Evolutionary conservation across 228 moss, liverwort and hornwort genomes (phyloP), one percentile per base, ranked within the genome.

Genomic region (Sphagnum magellanicum): DNA sequence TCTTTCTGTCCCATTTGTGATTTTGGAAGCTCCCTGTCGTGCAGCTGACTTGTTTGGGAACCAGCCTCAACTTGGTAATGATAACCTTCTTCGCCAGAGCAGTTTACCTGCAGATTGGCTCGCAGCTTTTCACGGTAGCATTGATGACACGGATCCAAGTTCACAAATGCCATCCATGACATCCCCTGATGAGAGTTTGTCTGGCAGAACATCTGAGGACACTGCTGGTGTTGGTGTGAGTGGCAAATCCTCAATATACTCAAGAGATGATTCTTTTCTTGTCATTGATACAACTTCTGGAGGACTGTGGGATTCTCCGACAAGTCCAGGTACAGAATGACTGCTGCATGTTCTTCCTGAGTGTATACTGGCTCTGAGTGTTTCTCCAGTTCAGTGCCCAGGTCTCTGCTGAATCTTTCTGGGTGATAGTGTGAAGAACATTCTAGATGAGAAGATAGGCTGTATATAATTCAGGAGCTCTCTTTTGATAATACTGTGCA

Each of bases 31-130:
- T 32, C 3, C 32, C 32, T 32, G 32, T 32, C 32, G 1, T 32
- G 55, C 55, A 8, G 12, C 55, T 8, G 55, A 55, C 12, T 8
- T 12, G 12, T 55, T 55, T 3, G 55, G 55, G 55, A 8, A 12
- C 76, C 59, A 51, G 48, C 12, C 73, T 10, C 67, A 67, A 59
- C 14, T 72, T 51, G 52, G 63, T 67, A 79, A 79, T 14, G 85
- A 67, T 72, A 80, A 70, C 52, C 78, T 93, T 60, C 68, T 89
- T 57, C 88, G 90, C 58, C 93, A 93, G 69, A 90, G 90, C 55
- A 90, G 90, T 81, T 93, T 88, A 61, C 93, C 93, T 4, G 93
- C 93, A 6, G 90, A 93, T 64, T 80, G 88, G 67, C 70, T 32
- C 32, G 32, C 32, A 32, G 90, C 88, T 8, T 80, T 82, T 49